A percentile compares a stretch with the other conserved stretches of the same genome.
Conservation (phyloP, 2,329 filamentous ascomycete species). For the Neocucurbitaria cava region DNA sequence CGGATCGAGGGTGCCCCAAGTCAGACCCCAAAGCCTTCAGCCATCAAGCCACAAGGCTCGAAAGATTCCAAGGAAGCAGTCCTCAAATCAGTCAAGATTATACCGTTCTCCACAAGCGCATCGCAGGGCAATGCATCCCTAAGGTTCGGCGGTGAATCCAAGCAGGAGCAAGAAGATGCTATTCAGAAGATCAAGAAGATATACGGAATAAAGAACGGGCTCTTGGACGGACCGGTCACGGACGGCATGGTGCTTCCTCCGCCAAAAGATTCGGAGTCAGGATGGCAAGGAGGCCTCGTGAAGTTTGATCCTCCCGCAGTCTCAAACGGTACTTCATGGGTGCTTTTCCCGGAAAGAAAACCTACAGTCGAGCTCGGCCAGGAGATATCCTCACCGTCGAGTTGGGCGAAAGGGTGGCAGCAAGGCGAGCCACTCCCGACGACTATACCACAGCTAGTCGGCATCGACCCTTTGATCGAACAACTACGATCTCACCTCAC, state of each 20-base stretch:
- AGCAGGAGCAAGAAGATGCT: slow-evolving; percentile 80
- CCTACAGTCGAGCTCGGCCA: slow-evolving; percentile 77
- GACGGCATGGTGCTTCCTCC: slow-evolving; percentile 81
- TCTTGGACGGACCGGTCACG: slow-evolving; percentile 85
- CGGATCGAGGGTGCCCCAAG: slow-evolving; percentile 83
- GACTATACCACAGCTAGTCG: slow-evolving; percentile 71
- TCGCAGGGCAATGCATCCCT: slow-evolving; percentile 69
- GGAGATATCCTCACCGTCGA: slow-evolving; percentile 71
- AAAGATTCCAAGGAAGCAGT: slow-evolving; percentile 53
- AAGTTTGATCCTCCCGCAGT: slow-evolving; percentile 71
- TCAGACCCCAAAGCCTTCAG: slow-evolving; percentile 70
- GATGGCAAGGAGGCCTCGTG: slow-evolving; percentile 84
- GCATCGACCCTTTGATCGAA: slow-evolving; percentile 78
- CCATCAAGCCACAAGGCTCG: slow-evolving; percentile 42
- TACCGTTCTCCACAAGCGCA: slow-evolving; percentile 72
- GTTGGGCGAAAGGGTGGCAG: slow-evolving; percentile 57
- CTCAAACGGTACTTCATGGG: slow-evolving; percentile 63
- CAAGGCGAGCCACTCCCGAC: slow-evolving; percentile 62
- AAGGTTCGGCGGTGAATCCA: slow-evolving; percentile 87
- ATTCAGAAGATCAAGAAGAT: slow-evolving; percentile 74
- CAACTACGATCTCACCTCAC: slow-evolving; percentile 78
- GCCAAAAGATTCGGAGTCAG: slow-evolving; percentile 60
- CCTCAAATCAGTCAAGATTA: slow-evolving; percentile 76
- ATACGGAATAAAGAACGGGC: slow-evolving; percentile 69
- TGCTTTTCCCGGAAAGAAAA: slow-evolving; percentile 77